These are phyloP conservation scores for Adenanthera pavonina DNA, from an alignment of 306 rosid genomes.

Conservation along the genomic window DNA sequence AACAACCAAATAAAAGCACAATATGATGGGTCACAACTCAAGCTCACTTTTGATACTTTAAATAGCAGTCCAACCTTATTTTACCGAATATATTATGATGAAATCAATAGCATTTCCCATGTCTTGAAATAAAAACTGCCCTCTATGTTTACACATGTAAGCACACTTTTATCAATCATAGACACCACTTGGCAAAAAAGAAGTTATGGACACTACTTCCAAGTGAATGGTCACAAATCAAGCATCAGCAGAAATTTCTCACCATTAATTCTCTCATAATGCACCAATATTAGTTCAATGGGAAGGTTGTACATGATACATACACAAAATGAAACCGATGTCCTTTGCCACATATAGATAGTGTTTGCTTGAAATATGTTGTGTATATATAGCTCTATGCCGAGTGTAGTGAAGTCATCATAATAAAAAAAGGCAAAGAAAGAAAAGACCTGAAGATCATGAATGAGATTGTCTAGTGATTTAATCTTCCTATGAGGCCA, in stretches of 20 bases:
- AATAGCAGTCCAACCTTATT: slow-evolving; percentile 15
- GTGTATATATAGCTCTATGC: background rate
- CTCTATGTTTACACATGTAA: slow-evolving; percentile 3
- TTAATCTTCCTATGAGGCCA: slow-evolving; percentile 98
- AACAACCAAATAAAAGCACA: slow-evolving; percentile 12
- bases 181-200: too few relatives aligned
- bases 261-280: slow-evolving; percentile 23
- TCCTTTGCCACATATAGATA: slow-evolving; percentile 17
- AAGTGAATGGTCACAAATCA: slow-evolving; percentile 16
- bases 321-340: slow-evolving; percentile 17
- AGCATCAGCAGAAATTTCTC: slow-evolving; percentile 16
- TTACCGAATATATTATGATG: slow-evolving; percentile 6
- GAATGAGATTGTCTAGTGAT: slow-evolving; percentile 88
- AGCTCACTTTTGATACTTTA: slow-evolving; percentile 1
- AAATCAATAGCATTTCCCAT: slow-evolving; percentile 6
- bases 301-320: background rate
- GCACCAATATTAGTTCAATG: slow-evolving; percentile 27
- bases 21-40: background rate
- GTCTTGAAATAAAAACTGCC: slow-evolving; percentile 5
- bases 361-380: background rate
- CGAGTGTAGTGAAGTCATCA: slow-evolving; percentile 34
- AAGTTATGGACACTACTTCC: background rate
- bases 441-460: slow-evolving; percentile 80
- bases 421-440: slow-evolving; percentile 14
- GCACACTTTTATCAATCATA: too few relatives aligned